Conservation (phyloP, 768 basidiomycete genomes). For the Coprinopsis sp. region DNA sequence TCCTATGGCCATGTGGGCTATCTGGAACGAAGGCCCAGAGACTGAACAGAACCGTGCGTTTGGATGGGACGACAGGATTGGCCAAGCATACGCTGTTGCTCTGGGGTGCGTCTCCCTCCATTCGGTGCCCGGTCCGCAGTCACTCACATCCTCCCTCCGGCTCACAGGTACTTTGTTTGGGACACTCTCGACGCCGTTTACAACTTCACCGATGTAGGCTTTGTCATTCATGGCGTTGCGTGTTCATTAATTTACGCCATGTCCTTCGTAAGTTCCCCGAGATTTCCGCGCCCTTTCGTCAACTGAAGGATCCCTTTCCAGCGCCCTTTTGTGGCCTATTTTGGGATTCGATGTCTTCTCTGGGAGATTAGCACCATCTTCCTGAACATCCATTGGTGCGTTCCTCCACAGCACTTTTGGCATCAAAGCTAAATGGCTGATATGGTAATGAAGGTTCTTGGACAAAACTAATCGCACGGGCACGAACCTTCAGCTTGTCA, state of each 20-base stretch:
- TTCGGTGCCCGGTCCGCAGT: background rate
- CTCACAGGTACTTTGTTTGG: constrained; percentile 74
- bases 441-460: constrained; percentile 49
- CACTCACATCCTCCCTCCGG: background rate
- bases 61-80: constrained; percentile 63
- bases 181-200: constrained; percentile 67
- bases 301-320: constrained; percentile 17
- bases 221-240: constrained; percentile 71
- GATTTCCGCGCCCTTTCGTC: background rate
- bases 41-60: constrained; percentile 63
- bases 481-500: constrained; percentile 59
- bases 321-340: constrained; percentile 79
- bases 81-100: constrained; percentile 61
- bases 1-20: constrained; percentile 52
- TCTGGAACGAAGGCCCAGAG: constrained; percentile 36
- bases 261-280: constrained; percentile 52
- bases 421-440: background rate
- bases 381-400: constrained; percentile 82
- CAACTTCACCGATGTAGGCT: constrained; percentile 68
- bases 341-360: constrained; percentile 68
- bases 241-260: constrained; percentile 65
- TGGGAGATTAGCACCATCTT: constrained; percentile 89
- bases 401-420: background rate
- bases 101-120: constrained; percentile 46
- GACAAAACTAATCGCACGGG: constrained; percentile 77